Evolutionary conservation across 139 green algal genomes (phyloP).

Genomic region (Coelastrella sp.): DNA sequence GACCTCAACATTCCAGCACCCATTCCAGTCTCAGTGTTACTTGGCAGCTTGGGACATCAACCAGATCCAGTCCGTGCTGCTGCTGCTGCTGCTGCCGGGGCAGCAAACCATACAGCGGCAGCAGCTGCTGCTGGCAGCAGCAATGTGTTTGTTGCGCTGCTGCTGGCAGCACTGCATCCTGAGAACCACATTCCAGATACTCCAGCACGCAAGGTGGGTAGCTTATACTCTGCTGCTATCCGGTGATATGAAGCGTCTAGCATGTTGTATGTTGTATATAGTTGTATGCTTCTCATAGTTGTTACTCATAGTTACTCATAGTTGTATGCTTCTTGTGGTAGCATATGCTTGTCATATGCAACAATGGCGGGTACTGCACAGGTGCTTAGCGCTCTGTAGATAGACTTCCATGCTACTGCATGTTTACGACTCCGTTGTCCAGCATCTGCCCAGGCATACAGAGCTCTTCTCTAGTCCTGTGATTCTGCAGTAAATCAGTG

Average conservation of each 20-base stretch:
- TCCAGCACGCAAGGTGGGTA: constrained; percentile 43
- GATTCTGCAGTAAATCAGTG: too few species aligned
- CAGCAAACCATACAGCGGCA: neutral
- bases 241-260: too few species aligned
- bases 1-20: constrained; percentile 28
- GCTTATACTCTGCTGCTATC: too few species aligned
- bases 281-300: neutral
- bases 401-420: too few species aligned
- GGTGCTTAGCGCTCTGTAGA: too few species aligned
- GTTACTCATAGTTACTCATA: too few species aligned
- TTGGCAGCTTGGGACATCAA: constrained; percentile 27
- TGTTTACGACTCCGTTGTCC: too few species aligned
- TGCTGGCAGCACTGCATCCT: constrained; percentile 40
- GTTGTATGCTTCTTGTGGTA: too few species aligned
- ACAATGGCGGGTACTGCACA: too few species aligned
- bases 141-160: constrained; percentile 41
- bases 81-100: constrained; percentile 2
- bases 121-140: constrained; percentile 21
- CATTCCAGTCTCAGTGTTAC: constrained; percentile 37
- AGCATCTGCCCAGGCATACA: too few species aligned
- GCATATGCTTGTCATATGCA: too few species aligned
- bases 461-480: too few species aligned
- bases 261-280: neutral
- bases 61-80: neutral
- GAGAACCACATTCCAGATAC: constrained; percentile 40